Evolutionary conservation across 345 rosid species (phyloP).

Genomic region (Noccaea caerulescens): DNA sequence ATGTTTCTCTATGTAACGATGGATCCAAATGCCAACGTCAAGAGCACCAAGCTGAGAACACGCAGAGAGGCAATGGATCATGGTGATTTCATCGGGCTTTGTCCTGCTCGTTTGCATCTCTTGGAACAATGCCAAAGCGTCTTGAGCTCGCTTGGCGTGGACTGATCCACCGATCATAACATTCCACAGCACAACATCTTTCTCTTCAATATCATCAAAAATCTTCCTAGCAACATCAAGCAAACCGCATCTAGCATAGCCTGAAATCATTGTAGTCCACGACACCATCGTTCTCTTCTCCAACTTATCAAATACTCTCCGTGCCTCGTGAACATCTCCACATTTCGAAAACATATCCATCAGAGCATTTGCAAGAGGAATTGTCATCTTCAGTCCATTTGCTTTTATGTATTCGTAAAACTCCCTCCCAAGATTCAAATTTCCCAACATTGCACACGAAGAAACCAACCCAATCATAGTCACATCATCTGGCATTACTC

Average conservation of each 20-base stretch:
- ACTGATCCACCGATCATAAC: conserved; percentile 78
- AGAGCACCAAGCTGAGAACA: conserved; percentile 93
- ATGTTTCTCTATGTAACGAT: conserved; percentile 65
- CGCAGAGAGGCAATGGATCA: conserved; percentile 84
- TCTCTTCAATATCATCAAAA: conserved; percentile 68
- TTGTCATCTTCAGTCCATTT: conserved; percentile 52
- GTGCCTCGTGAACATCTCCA: conserved; percentile 60
- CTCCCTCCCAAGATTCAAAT: conserved; percentile 66
- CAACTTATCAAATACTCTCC: conserved; percentile 58
- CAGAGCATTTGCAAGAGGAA: conserved; percentile 70
- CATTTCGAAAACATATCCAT: conserved; percentile 92
- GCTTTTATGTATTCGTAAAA: conserved; percentile 55
- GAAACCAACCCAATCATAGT: conserved; percentile 84
- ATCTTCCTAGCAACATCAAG: conserved; percentile 61
- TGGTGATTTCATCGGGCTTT: conserved; percentile 72
- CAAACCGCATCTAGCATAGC: conserved; percentile 68
- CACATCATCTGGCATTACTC: conserved; percentile 64
- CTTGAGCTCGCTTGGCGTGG: conserved; percentile 65
- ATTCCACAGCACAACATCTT: conserved; percentile 83
- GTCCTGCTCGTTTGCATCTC: conserved; percentile 70
- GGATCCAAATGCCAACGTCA: conserved; percentile 82
- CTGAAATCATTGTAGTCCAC: conserved; percentile 75
- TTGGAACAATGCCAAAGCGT: conserved; percentile 71
- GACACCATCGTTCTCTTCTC: conserved; percentile 63
- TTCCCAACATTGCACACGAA: conserved; percentile 56